Conservation (phyloP, 179 eudicot genomes). For the Silene vulgaris region DNA sequence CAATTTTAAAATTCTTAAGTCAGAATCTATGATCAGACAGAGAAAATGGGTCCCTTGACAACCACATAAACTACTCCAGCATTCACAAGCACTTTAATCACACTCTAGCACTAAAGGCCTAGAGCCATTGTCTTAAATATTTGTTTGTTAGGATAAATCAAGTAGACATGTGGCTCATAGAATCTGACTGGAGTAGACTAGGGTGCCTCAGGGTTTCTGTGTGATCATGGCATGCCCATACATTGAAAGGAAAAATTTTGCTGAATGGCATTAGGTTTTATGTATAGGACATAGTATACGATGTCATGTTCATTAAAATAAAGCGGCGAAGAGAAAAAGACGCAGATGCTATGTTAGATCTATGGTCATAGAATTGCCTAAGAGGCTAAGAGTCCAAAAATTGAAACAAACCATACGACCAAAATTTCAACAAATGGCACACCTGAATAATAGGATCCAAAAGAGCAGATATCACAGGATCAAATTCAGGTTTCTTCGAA, state of each 20-base stretch:
- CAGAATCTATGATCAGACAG: too few relatives aligned
- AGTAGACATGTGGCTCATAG: too few relatives aligned
- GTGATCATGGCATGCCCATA: neutral
- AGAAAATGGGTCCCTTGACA: too few relatives aligned
- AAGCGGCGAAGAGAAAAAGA: neutral
- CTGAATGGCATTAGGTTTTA: neutral
- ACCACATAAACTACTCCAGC: too few relatives aligned
- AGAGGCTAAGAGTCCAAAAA: neutral
- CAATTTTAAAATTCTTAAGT: too few relatives aligned
- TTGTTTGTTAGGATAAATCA: too few relatives aligned
- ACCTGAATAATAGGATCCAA: slow-evolving; percentile 97
- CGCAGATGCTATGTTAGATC: neutral
- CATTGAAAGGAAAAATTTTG: neutral
- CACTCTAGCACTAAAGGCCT: too few relatives aligned
- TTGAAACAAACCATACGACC: slow-evolving; percentile 3
- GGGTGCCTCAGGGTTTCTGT: neutral
- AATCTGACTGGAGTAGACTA: too few relatives aligned
- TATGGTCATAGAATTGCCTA: neutral
- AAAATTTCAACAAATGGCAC: slow-evolving; percentile 14
- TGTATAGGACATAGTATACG: neutral
- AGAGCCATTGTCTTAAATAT: too few relatives aligned
- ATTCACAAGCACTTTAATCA: too few relatives aligned
- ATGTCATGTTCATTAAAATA: too few relatives aligned
- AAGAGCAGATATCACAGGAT: slow-evolving; percentile 85
- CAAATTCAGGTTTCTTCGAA: slow-evolving; percentile 69